Evolutionary conservation across 2,329 filamentous ascomycete species (phyloP), one percentile per base, ranked within the genome.

Genomic region (Fusarium annulatum): DNA sequence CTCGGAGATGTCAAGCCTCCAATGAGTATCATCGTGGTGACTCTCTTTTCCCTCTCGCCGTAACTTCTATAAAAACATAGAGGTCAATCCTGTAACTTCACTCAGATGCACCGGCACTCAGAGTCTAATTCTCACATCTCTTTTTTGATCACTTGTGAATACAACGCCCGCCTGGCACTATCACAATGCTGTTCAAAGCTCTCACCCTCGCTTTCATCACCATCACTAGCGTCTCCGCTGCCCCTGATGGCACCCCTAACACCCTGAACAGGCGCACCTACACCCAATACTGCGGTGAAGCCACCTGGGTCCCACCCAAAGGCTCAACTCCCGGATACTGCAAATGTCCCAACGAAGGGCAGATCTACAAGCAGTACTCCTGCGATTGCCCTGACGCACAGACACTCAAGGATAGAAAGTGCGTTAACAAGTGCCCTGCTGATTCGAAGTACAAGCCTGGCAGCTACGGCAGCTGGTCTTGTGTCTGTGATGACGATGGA

Each of bases 31-130:
- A n/a, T 3, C 14, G 9, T n/a, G 5, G 15, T 18, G 10, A 18
- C 5, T 5, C 7, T 7, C 2, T 2, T 34, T 7, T 6, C 18
- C 8, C 8, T 10, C 8, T 16, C 3, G 5, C 21, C 12, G 11
- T 10, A 2, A 38, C 3, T n/a, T 53, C 34, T 53, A 53, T 53
- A 39, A 38, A 53, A 14, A 28, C 18, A 7, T 1, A 12, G 2
- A 28, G 4, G 5, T 12, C 2, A 7, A 3, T 9, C 18, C 14
- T 12, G 2, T 7, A 18, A 18, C 9, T 4, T 16, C 23, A 16
- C 2, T 26, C 12, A 1, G 2, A 21, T 28, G 2, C 23, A 28
- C 19, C 34, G 12, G 14, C 9, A 16, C 19, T 39, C 23, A n/a
- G 10, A 36, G 30, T 39, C 7, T 4, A 12, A 21, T 23, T 21